Evolutionary conservation across 768 basidiomycete species (phyloP).

Genomic region (Phylloporus arenicola): DNA sequence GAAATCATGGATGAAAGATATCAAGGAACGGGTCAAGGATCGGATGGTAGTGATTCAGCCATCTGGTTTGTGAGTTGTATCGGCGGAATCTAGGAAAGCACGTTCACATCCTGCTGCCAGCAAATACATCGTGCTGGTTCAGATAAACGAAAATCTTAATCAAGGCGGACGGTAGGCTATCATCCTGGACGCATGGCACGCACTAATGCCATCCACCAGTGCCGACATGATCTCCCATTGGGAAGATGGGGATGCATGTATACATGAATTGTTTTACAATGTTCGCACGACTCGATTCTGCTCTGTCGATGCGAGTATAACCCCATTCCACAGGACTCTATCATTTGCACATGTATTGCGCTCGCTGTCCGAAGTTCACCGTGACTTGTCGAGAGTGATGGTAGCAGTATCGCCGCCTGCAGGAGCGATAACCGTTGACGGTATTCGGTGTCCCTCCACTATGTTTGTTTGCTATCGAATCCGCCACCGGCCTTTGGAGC

Average conservation of each 20-base stretch:
- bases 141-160: conserved; percentile 77
- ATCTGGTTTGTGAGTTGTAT: conserved; percentile 65
- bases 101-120: conserved; percentile 35
- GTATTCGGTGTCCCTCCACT: conserved; percentile 13
- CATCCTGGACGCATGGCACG: background rate
- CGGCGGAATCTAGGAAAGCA: background rate
- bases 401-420: conserved; percentile 23
- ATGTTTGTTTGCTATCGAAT: conserved; percentile 20
- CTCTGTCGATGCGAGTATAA: conserved; percentile 9
- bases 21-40: conserved; percentile 79
- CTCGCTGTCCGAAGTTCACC: conserved; percentile 50
- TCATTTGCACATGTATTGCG: conserved; percentile 62
- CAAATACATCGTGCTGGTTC: conserved; percentile 83
- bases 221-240: conserved; percentile 82
- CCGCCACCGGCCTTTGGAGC: conserved; percentile 5
- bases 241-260: conserved; percentile 78
- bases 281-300: conserved; percentile 40
- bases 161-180: conserved; percentile 73
- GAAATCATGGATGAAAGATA: conserved; percentile 76
- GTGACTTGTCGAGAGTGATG: conserved; percentile 16
- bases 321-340: conserved; percentile 51
- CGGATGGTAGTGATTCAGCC: conserved; percentile 82
- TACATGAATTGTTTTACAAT: conserved; percentile 75
- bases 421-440: conserved; percentile 15
- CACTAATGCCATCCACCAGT: conserved; percentile 33